Evolutionary conservation across 2,329 filamentous ascomycete species (phyloP).

Genomic region (Talaromyces sp.): DNA sequence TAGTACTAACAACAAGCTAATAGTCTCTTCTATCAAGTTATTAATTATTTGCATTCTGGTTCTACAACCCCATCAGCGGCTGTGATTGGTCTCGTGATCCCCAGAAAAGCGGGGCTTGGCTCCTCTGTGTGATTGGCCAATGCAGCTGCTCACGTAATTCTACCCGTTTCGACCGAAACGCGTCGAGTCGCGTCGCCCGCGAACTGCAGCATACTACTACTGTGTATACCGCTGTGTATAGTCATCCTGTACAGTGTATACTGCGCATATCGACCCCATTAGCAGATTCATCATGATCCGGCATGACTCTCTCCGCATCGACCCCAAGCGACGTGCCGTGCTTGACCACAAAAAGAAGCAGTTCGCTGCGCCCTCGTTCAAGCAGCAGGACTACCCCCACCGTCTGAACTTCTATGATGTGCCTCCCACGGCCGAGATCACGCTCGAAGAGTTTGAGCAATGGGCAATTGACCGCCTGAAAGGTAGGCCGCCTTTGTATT

Average conservation of each 20-base stretch:
- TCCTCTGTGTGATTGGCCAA: background rate
- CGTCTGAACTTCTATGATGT: constrained; percentile 87
- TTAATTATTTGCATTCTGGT: background rate
- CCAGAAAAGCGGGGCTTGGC: background rate
- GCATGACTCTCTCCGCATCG: constrained; percentile 38
- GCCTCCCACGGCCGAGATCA: constrained; percentile 89
- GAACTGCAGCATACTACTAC: background rate
- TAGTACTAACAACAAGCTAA: too few relatives aligned
- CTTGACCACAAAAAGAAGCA: constrained; percentile 80
- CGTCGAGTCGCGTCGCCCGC: constrained; percentile 6
- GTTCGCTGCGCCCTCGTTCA: constrained; percentile 71
- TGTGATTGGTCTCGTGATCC: background rate
- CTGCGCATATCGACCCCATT: background rate
- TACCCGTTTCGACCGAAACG: constrained; percentile 7
- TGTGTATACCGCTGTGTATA: background rate
- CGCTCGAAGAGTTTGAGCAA: constrained; percentile 94
- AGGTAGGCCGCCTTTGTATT: constrained; percentile 41
- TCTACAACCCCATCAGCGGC: background rate
- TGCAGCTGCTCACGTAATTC: constrained; percentile 3
- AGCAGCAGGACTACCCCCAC: constrained; percentile 72
- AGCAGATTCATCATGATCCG: constrained; percentile 34
- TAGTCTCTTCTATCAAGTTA: background rate
- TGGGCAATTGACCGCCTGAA: constrained; percentile 93
- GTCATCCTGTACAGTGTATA: background rate
- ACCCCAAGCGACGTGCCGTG: constrained; percentile 68